Evolutionary conservation across 257 asterid genomes (phyloP), one percentile per base, ranked within the genome.

Genomic region (Solanum verrucosum): DNA sequence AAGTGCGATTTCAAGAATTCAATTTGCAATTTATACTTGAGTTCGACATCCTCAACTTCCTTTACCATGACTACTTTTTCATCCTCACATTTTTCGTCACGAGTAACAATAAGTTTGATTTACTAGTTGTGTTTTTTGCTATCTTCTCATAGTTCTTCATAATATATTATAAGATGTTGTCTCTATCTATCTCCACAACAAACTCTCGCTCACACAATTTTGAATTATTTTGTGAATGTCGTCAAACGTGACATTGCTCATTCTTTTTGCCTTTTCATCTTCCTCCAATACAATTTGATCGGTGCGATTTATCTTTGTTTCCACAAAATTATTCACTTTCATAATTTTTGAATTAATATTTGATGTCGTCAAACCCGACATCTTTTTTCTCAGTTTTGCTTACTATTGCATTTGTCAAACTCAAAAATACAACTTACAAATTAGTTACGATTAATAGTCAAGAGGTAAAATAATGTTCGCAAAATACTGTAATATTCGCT

Each of bases 291-390:
- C 3, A 60, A 21, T 1, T 60, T 23, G 6, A 0, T 23, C 1
- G 3, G 11, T 60, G 14, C 14, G 1, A 23, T 60, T 60, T 60
- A 23, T 60, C 15, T n/a, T 23, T 23, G 0, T 23, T 9, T 60
- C 4, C 29, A 23, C 6, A 21, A 2, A 60, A 60, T 9, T 60
- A 4, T 60, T 60, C 2, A 0, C 27, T 60, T 21, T 9, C 14
- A 23, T 21, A 60, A 63, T 63, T 60, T 23, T 0, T 63, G 3
- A 23, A 63, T 63, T 63, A 63, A n/a, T 63, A 1, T 9, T 9
- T 63, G 29, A 23, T 0, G 0, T 0, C 3, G 5, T 23, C 1
- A 63, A 0, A 23, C 0, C 15, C 0, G 1, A 63, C 14, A 63
- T 63, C 7, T 6, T 23, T 23, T 23, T 23, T 23, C 70, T 21